Percentiles rank a stretch among this genome's conserved stretches.
Conservation (phyloP, 352 stramenopile species). For the Phytophthora megakarya region DNA sequence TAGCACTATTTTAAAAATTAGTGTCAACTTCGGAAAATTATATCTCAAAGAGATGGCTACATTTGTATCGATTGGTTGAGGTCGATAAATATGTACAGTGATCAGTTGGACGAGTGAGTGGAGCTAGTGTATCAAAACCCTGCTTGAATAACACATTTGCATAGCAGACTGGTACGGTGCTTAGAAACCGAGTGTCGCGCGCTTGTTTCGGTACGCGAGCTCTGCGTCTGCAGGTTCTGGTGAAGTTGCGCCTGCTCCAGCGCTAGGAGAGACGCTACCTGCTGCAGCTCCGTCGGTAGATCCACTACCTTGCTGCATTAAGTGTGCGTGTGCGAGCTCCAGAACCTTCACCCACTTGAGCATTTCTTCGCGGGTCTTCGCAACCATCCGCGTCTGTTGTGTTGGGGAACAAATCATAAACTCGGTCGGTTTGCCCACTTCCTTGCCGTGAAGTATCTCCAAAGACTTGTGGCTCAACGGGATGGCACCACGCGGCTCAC, state of each 20-base stretch:
- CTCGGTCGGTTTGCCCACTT: constrained; percentile 70
- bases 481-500: constrained; percentile 69
- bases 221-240: constrained; percentile 34
- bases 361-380: constrained; percentile 78
- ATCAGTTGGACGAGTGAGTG: not conserved
- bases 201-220: constrained; percentile 48
- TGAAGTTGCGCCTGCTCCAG: constrained; percentile 35
- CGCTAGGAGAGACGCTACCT: constrained; percentile 28
- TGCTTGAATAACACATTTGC: constrained; percentile 29
- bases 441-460: constrained; percentile 74
- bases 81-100: constrained; percentile 46
- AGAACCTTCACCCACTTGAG: constrained; percentile 69
- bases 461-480: constrained; percentile 66
- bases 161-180: constrained; percentile 12
- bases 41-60: constrained; percentile 11
- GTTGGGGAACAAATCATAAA: constrained; percentile 81
- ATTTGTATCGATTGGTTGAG: too few species aligned
- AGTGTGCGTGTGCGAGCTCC: constrained; percentile 53
- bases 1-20: not conserved
- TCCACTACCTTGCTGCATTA: constrained; percentile 47
- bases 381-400: constrained; percentile 74
- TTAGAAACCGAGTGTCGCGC: constrained; percentile 75
- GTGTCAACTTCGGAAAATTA: too few species aligned
- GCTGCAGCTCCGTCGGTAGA: constrained; percentile 31
- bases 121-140: constrained; percentile 29